phyloP scores from a whole-genome alignment of 495 filamentous ascomycete genomes.

The Pyrenopolyporus hunteri region DNA sequence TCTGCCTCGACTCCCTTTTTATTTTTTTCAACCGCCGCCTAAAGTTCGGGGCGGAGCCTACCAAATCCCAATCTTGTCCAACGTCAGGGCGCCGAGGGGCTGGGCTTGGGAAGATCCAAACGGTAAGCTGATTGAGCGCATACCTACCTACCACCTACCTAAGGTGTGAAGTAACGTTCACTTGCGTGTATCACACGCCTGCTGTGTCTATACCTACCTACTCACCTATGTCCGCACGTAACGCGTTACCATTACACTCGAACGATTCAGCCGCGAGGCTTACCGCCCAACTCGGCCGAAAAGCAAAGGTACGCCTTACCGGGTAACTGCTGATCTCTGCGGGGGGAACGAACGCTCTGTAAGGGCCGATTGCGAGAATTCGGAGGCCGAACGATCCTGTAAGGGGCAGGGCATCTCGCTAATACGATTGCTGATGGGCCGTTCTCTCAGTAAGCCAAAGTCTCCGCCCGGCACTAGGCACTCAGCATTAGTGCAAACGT shows the following conservation, averaged over 20 bases:
- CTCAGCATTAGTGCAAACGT: neutral
- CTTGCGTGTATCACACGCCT: no score
- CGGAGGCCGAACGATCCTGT: slow-evolving; percentile 33
- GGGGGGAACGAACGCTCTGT: neutral
- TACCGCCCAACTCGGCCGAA: neutral
- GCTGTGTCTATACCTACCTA: neutral
- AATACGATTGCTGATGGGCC: slow-evolving; percentile 14
- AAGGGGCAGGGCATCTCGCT: slow-evolving; percentile 28
- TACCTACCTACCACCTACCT: no score
- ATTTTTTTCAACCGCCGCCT: no score
- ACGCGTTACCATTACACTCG: slow-evolving; percentile 2
- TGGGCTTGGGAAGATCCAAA: no score
- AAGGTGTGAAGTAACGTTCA: no score
- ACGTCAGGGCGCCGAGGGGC: no score
- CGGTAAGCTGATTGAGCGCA: no score
- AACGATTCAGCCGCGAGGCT: neutral
- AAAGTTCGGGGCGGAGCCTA: no score
- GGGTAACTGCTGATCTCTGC: neutral
- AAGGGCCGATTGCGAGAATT: slow-evolving; percentile 13
- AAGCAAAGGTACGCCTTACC: slow-evolving; percentile 5
- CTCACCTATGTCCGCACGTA: neutral
- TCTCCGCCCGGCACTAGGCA: neutral
- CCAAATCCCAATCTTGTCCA: no score
- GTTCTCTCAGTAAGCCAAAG: slow-evolving; percentile 7
- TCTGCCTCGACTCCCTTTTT: no score